Base-by-base conservation (phyloP, 1,284 basidiomycete species). In the Thecaphora frezii region DNA sequence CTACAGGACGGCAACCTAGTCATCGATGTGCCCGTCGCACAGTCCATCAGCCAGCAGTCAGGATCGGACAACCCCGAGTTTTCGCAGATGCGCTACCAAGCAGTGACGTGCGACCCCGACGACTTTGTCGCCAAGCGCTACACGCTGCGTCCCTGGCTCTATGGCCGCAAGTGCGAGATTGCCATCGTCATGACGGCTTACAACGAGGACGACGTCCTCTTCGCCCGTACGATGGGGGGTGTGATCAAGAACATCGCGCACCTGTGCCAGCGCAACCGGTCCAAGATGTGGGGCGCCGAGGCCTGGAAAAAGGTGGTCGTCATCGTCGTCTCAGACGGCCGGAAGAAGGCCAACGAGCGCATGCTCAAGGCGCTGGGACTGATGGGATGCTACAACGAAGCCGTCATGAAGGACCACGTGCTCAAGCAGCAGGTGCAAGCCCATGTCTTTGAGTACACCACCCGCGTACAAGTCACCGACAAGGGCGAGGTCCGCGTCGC, bases 381-480 rank as follows among this genome's bases (percentile, higher is more conserved):
- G 22, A 77, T 85, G 44, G 84, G 84, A 12, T 83, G 84, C 26
- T 85, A 83, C 71, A 84, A 85, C 64, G 83, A 84, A 60, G 83
- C 83, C 36, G 88, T 89, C 73, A 96, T 96, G 88, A 91, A 91
- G 79, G 93, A 91, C 79, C 85, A 85, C 71, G 87, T 97, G 69
- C 89, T 93, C 79, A 87, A 88, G 54, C 87, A 89, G 70, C 85
- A 88, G 19, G 92, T 97, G 22, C 90, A 90, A 1, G 93, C 92
- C 1, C 94, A 98, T 82, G 78, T 97, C 24, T 98, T 93, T 79
- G 94, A 98, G 81, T 92, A 92, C 76, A 97, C 93, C 0, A 90
- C 93, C 0, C 89, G 90, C 30, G 92, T 97, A 73, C 90, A 85
- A 1, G 82, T 97, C 38, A 91, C 93, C 78, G 94, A 97, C 80